A percentile compares a stretch with the other conserved stretches of the same genome.
Conservation (phyloP, 139 green algal genomes). For the Closterium sp. region DNA sequence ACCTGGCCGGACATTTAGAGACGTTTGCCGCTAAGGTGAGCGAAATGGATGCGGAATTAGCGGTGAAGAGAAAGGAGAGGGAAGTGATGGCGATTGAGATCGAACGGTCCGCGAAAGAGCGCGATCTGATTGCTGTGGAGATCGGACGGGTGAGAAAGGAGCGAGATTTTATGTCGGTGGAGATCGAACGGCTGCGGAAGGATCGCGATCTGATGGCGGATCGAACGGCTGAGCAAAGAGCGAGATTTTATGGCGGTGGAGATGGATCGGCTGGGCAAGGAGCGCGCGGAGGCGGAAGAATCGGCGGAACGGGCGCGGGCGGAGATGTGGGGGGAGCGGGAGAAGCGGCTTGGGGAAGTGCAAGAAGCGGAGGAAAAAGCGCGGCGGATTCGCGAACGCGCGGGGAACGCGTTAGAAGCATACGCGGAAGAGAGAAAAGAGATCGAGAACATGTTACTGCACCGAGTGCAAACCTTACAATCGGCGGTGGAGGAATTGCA, state of each 20-base stretch:
- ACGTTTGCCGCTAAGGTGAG: not conserved
- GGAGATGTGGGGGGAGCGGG: not conserved
- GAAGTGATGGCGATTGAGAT: not conserved
- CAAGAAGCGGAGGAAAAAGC: not conserved
- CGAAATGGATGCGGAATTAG: not conserved
- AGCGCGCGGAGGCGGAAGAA: not conserved
- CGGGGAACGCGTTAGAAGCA: not conserved
- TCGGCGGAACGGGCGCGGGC: not conserved
- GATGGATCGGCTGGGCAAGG: not conserved
- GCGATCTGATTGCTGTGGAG: not conserved
- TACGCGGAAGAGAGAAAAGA: not conserved
- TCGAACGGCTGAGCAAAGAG: not conserved
- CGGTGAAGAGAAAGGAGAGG: not conserved
- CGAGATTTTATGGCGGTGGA: not conserved
- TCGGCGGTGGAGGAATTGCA: not conserved
- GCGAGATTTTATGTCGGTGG: not conserved
- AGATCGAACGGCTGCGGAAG: not conserved
- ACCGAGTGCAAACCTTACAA: not conserved
- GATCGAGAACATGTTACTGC: not conserved
- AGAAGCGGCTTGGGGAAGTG: not conserved
- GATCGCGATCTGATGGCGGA: not conserved
- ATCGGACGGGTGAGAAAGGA: not conserved
- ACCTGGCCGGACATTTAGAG: not conserved
- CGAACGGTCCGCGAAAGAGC: not conserved
- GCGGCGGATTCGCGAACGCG: not conserved